Conservation (phyloP, 2,329 filamentous ascomycete species). For the Cordyceps farinosa region DNA sequence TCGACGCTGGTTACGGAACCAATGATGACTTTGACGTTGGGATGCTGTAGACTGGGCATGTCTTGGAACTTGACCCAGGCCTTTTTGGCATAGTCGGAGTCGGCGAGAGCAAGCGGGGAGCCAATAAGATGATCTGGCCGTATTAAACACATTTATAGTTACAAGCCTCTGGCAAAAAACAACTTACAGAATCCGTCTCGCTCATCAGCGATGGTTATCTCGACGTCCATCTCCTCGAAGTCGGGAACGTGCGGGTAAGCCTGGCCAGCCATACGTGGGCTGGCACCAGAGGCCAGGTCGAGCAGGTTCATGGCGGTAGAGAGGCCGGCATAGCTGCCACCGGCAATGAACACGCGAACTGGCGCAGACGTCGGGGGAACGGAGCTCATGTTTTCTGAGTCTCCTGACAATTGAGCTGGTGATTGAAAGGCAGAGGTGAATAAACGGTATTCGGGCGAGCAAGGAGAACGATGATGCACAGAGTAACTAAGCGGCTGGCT, state of each 20-base stretch:
- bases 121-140: constrained; percentile 69
- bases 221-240: constrained; percentile 50
- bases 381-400: constrained; percentile 29
- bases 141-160: constrained; percentile 14
- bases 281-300: constrained; percentile 58
- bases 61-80: constrained; percentile 69
- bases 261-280: constrained; percentile 42
- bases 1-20: constrained; percentile 62
- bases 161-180: constrained; percentile 25
- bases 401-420: neutral
- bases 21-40: constrained; percentile 61
- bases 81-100: constrained; percentile 58
- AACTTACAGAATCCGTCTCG: constrained; percentile 76
- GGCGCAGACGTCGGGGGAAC: constrained; percentile 30
- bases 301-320: constrained; percentile 63
- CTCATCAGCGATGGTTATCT: constrained; percentile 74
- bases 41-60: constrained; percentile 61
- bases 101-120: constrained; percentile 67
- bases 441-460: neutral
- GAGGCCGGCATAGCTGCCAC: constrained; percentile 70
- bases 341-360: constrained; percentile 61
- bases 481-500: neutral
- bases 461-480: neutral
- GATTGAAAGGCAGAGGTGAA: neutral
- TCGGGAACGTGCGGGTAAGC: constrained; percentile 39